These are phyloP conservation scores for Dactylorhiza incarnata DNA, from an alignment of 106 monocot genomes.

Conservation along the genomic window DNA sequence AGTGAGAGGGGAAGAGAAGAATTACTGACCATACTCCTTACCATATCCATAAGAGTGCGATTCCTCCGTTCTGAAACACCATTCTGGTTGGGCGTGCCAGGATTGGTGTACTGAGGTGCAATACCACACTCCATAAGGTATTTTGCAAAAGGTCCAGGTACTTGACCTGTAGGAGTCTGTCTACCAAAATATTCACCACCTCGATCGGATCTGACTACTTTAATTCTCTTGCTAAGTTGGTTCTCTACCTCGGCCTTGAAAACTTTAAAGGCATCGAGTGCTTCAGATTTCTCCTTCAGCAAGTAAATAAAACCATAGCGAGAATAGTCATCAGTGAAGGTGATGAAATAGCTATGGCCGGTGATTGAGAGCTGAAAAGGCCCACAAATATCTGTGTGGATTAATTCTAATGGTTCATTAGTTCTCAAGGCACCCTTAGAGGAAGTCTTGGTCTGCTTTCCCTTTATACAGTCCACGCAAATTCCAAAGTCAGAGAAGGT, in stretches of 20 bases:
- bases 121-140: not conserved
- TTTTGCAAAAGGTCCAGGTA: not conserved
- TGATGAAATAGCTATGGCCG: no score
- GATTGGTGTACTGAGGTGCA: not conserved
- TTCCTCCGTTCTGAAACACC: no score
- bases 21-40: not conserved
- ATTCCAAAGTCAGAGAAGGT: constrained; percentile 14
- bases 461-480: constrained; percentile 11
- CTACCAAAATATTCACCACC: not conserved
- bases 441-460: constrained; percentile 14
- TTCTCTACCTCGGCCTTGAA: no score
- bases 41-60: no score
- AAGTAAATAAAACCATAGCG: not conserved
- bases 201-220: not conserved
- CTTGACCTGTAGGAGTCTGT: not conserved
- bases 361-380: not conserved
- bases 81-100: not conserved
- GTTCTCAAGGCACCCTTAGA: not conserved
- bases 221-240: not conserved
- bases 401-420: not conserved
- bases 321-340: not conserved
- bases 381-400: no score
- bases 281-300: not conserved
- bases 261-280: constrained; percentile 1
- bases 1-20: no score